Conservation (phyloP, 1,284 basidiomycete genomes). For the Ustanciosporium gigantosporum region DNA sequence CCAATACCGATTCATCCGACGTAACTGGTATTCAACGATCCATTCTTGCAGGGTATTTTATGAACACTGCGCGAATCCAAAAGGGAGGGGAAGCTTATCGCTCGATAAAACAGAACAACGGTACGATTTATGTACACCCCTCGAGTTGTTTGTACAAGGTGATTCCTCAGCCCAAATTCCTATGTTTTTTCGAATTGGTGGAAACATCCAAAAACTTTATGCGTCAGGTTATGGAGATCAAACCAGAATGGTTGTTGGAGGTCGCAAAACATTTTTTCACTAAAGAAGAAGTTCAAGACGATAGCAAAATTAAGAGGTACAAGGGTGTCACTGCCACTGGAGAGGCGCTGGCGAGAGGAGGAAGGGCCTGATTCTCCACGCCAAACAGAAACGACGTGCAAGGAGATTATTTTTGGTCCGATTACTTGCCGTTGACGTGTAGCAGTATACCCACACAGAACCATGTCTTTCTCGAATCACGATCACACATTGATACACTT, state of each 20-base stretch:
- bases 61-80: constrained; percentile 70
- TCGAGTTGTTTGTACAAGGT: constrained; percentile 91
- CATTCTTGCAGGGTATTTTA: constrained; percentile 91
- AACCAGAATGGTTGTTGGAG: constrained; percentile 88
- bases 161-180: constrained; percentile 82
- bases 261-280: constrained; percentile 61
- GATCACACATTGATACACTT: too few species aligned
- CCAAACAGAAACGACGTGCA: neutral
- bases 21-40: constrained; percentile 92
- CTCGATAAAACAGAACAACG: constrained; percentile 87
- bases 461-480: too few species aligned
- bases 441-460: too few species aligned
- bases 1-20: constrained; percentile 86
- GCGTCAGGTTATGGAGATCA: constrained; percentile 96
- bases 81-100: constrained; percentile 68
- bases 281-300: constrained; percentile 42
- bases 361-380: neutral
- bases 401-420: neutral
- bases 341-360: neutral
- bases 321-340: constrained; percentile 18
- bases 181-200: constrained; percentile 90
- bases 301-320: constrained; percentile 5
- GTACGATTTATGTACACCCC: constrained; percentile 91
- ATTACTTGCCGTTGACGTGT: neutral
- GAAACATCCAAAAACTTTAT: constrained; percentile 67